Evolutionary conservation across 2,329 filamentous ascomycete species (phyloP).

Genomic region (Rutstroemia sp.): DNA sequence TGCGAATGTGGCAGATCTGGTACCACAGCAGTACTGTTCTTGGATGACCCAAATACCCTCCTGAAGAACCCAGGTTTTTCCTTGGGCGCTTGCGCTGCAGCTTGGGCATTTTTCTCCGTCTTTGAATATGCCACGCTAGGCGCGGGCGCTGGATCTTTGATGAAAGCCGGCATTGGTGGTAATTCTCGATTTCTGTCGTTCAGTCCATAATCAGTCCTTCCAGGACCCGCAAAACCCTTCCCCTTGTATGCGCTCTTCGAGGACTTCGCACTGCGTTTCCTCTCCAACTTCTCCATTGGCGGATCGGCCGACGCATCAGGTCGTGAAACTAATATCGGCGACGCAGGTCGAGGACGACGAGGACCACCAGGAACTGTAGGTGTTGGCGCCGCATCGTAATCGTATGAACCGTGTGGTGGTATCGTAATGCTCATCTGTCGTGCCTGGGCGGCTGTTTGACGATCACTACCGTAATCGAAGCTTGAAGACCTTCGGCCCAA

Average conservation of each 20-base stretch:
- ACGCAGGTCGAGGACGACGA: conserved; percentile 42
- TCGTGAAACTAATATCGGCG: conserved; percentile 28
- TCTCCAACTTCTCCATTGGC: conserved; percentile 37
- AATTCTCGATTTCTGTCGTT: conserved; percentile 23
- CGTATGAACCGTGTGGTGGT: conserved; percentile 30
- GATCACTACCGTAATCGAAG: conserved; percentile 57
- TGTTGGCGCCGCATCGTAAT: conserved; percentile 77
- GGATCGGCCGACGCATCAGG: conserved; percentile 15
- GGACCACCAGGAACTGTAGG: conserved; percentile 79
- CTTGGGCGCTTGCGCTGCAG: conserved; percentile 42
- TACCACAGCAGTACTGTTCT: conserved; percentile 35
- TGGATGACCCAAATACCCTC: conserved; percentile 73
- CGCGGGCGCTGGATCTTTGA: conserved; percentile 43
- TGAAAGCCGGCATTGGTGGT: conserved; percentile 30
- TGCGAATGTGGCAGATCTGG: conserved; percentile 28
- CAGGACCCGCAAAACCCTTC: conserved; percentile 34
- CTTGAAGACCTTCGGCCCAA: conserved; percentile 56
- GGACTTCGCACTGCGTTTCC: conserved; percentile 52
- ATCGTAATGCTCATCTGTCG: conserved; percentile 18
- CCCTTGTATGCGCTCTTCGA: conserved; percentile 32
- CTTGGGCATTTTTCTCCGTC: conserved; percentile 29
- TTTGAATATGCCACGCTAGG: conserved; percentile 46
- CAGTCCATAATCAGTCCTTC: conserved; percentile 29
- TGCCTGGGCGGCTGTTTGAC: conserved; percentile 26
- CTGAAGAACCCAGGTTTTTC: conserved; percentile 86